Evolutionary conservation across 1,139 yeast species (phyloP).

Genomic region (Suhomyces terraborum): DNA sequence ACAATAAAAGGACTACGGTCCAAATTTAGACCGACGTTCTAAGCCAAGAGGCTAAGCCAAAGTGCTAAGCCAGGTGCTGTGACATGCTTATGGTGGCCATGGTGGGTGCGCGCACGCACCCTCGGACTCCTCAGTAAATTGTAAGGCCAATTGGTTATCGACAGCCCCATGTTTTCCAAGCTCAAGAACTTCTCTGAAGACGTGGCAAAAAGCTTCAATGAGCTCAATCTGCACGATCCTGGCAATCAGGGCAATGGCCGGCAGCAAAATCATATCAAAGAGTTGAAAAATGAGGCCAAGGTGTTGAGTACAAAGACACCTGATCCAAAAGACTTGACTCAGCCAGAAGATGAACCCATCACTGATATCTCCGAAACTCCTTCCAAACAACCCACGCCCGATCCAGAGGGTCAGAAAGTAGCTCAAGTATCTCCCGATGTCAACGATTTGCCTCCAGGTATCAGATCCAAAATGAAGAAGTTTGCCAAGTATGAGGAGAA

Average conservation of each 20-base stretch:
- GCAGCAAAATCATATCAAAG: constrained; percentile 28
- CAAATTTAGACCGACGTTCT: too few relatives aligned
- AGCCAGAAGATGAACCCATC: constrained; percentile 45
- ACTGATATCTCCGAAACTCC: not conserved
- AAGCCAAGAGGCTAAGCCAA: too few relatives aligned
- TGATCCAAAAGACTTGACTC: constrained; percentile 42
- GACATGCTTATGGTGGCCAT: too few relatives aligned
- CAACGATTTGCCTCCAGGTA: constrained; percentile 51
- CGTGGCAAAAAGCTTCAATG: constrained; percentile 47
- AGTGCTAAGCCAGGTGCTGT: too few relatives aligned
- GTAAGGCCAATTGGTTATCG: not conserved
- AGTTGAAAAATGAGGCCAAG: constrained; percentile 36
- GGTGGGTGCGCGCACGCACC: not conserved
- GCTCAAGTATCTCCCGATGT: constrained; percentile 21
- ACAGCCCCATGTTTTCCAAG: constrained; percentile 53
- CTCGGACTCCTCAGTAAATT: not conserved
- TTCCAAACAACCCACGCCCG: constrained; percentile 6
- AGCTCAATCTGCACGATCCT: constrained; percentile 16
- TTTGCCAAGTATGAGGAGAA: constrained; percentile 87
- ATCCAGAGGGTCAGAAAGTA: constrained; percentile 3
- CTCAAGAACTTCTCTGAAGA: constrained; percentile 64
- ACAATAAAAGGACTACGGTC: too few relatives aligned
- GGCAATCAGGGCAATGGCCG: constrained; percentile 15
- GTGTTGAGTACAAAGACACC: constrained; percentile 47
- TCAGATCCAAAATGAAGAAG: constrained; percentile 67